These are phyloP conservation scores for Pichia eremophila DNA, from an alignment of 805 yeast genomes.

Conservation along the genomic window DNA sequence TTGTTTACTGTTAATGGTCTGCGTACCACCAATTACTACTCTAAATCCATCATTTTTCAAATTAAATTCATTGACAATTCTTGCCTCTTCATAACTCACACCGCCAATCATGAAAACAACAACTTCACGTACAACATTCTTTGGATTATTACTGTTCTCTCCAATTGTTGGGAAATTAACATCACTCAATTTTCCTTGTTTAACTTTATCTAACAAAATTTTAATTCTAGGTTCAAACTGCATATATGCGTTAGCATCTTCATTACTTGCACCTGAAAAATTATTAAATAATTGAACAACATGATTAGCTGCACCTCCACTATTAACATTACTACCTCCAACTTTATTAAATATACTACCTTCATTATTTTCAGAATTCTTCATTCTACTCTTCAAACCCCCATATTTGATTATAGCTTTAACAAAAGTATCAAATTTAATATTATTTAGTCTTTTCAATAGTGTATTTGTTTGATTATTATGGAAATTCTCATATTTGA, in stretches of 20 bases:
- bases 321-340: background rate
- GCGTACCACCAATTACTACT: slow-evolving; percentile 74
- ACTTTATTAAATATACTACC: slow-evolving; percentile 22
- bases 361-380: slow-evolving; percentile 22
- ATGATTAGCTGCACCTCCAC: slow-evolving; percentile 12
- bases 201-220: slow-evolving; percentile 31
- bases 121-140: slow-evolving; percentile 49
- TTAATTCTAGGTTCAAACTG: slow-evolving; percentile 79
- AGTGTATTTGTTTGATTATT: slow-evolving; percentile 34
- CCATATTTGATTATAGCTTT: slow-evolving; percentile 36
- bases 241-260: slow-evolving; percentile 70
- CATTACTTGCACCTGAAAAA: slow-evolving; percentile 26
- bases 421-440: slow-evolving; percentile 30
- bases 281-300: slow-evolving; percentile 25
- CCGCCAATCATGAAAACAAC: slow-evolving; percentile 78
- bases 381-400: slow-evolving; percentile 35
- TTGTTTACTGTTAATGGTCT: slow-evolving; percentile 38
- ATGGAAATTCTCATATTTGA: slow-evolving; percentile 53
- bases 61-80: slow-evolving; percentile 68
- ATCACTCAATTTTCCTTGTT: slow-evolving; percentile 31
- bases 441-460: slow-evolving; percentile 29
- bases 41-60: slow-evolving; percentile 47
- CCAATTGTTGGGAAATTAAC: slow-evolving; percentile 8
- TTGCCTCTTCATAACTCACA: slow-evolving; percentile 83
- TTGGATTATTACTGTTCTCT: background rate